Conservation (phyloP, 108 stramenopile genomes). For the Fistulifera pelliculosa region DNA sequence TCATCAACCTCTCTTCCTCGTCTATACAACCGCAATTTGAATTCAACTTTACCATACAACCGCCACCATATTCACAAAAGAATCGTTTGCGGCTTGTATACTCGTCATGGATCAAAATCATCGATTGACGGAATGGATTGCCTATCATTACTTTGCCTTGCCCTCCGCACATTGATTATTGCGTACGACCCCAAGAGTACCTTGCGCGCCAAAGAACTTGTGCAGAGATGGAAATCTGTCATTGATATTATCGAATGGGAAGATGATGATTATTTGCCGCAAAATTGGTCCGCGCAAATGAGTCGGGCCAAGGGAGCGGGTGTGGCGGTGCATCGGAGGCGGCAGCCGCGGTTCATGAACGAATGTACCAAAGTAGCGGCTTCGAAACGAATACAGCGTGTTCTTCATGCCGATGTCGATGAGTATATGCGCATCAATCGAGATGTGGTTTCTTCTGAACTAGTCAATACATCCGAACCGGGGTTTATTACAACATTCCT, state of each 20-base stretch:
- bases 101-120: constrained; percentile 39
- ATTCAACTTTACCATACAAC: too few species aligned
- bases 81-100: constrained; percentile 23
- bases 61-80: neutral
- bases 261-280: neutral
- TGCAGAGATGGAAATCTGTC: constrained; percentile 19
- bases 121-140: constrained; percentile 39
- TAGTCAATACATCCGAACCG: too few species aligned
- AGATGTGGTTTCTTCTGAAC: too few species aligned
- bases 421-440: too few species aligned
- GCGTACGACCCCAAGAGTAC: constrained; percentile 27
- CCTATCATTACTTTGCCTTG: constrained; percentile 39
- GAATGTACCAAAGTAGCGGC: too few species aligned
- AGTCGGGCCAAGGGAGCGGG: neutral
- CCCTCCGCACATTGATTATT: constrained; percentile 29
- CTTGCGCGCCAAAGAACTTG: constrained; percentile 10
- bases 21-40: too few species aligned
- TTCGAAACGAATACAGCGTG: too few species aligned
- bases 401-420: too few species aligned
- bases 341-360: too few species aligned
- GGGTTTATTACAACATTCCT: too few species aligned
- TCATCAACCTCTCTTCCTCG: too few species aligned
- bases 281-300: neutral
- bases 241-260: neutral
- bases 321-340: too few species aligned